phyloP scores from a whole-genome alignment of 495 filamentous ascomycete genomes.

The Paragyromitra xinjiangensis region DNA sequence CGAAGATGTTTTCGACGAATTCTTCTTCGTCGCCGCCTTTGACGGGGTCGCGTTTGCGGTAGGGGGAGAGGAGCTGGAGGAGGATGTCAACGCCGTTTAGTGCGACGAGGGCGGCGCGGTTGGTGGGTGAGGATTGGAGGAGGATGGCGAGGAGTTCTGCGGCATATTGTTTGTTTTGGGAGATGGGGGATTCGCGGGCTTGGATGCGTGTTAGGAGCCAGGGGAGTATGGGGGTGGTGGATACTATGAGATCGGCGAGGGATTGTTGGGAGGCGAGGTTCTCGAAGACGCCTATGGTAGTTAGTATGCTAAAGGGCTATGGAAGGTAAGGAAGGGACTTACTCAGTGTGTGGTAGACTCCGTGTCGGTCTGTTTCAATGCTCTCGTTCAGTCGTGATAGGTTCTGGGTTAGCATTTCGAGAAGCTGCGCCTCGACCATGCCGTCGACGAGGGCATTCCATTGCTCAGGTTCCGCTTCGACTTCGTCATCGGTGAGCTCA shows the following conservation, averaged over 20 bases:
- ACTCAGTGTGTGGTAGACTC: constrained; percentile 85
- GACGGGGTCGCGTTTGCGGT: constrained; percentile 85
- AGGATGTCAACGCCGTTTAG: constrained; percentile 80
- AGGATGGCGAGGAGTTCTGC: constrained; percentile 92
- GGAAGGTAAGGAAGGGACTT: constrained; percentile 27
- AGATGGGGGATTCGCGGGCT: constrained; percentile 66
- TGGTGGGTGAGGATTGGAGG: constrained; percentile 72
- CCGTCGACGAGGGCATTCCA: constrained; percentile 84
- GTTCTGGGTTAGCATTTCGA: constrained; percentile 84
- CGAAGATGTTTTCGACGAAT: constrained; percentile 92
- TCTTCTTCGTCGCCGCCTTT: constrained; percentile 93
- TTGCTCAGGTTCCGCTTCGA: constrained; percentile 81
- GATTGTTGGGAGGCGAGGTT: constrained; percentile 78
- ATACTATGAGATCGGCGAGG: constrained; percentile 74
- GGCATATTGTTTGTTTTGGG: constrained; percentile 95
- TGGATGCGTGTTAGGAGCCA: constrained; percentile 81
- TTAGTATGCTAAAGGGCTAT: constrained; percentile 10
- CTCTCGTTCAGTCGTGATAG: constrained; percentile 82
- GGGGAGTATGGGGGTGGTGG: constrained; percentile 70
- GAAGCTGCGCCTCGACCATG: constrained; percentile 81
- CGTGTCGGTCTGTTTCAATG: constrained; percentile 78
- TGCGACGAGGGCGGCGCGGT: constrained; percentile 69
- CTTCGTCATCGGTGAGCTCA: constrained; percentile 95
- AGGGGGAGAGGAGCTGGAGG: constrained; percentile 84
- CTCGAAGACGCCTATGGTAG: constrained; percentile 73